Conservation (phyloP, 306 rosid species). For the Fagus sylvatica region DNA sequence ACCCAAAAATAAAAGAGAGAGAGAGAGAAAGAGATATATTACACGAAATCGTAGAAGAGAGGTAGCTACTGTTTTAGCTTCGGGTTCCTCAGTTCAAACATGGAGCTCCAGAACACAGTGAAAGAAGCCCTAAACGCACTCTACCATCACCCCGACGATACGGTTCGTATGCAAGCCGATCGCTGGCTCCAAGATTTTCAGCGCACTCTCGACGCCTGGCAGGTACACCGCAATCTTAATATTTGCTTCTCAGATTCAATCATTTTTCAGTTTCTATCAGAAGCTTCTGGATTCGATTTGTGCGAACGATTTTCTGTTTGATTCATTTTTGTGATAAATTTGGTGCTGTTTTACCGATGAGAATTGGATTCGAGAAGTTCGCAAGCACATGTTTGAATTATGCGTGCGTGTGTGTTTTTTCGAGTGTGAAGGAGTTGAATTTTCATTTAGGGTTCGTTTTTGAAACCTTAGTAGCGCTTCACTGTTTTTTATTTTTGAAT, state of each 20-base stretch:
- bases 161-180: constrained; percentile 94
- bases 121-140: constrained; percentile 99
- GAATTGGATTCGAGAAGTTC: constrained; percentile 14
- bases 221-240: constrained; percentile 53
- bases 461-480: not conserved
- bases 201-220: constrained; percentile 99
- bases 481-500: not conserved
- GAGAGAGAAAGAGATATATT: constrained; percentile 17
- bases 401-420: constrained; percentile 13
- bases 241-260: constrained; percentile 19
- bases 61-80: constrained; percentile 23
- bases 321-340: constrained; percentile 11
- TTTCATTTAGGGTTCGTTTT: constrained; percentile 24
- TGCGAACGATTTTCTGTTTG: not conserved
- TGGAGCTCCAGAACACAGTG: constrained; percentile 95
- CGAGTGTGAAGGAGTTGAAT: constrained; percentile 9
- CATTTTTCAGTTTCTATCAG: not conserved
- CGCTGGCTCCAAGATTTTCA: constrained; percentile 94
- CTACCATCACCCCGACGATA: constrained; percentile 93
- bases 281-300: constrained; percentile 23
- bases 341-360: not conserved
- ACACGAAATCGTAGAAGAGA: constrained; percentile 27
- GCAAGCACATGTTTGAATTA: not conserved
- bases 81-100: constrained; percentile 35
- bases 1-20: constrained; percentile 25